Conservation (phyloP, 2,329 filamentous ascomycete species). For the Tolypocladium endophyticum region DNA sequence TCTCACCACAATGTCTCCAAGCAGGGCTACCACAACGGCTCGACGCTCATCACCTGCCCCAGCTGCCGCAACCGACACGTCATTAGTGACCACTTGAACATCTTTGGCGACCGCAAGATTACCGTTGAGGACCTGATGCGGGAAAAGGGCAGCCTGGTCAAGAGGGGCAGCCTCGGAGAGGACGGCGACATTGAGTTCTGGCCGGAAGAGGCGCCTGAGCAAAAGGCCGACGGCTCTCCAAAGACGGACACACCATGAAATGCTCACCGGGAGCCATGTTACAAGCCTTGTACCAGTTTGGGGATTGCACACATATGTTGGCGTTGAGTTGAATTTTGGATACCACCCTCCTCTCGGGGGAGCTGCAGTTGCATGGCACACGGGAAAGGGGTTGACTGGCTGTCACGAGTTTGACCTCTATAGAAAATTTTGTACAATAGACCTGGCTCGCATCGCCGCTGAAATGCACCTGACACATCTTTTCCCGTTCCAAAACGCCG, state of each 20-base stretch:
- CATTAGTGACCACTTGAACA: slow-evolving; percentile 77
- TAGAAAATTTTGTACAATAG: not conserved
- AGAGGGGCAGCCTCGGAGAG: slow-evolving; percentile 58
- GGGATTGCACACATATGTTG: not conserved
- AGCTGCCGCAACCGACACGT: slow-evolving; percentile 78
- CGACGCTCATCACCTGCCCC: slow-evolving; percentile 81
- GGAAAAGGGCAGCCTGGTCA: slow-evolving; percentile 64
- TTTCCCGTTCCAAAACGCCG: slow-evolving; percentile 13
- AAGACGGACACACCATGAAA: not conserved
- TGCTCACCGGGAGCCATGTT: not conserved
- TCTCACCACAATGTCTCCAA: slow-evolving; percentile 84
- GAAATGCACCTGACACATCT: not conserved
- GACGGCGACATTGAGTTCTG: slow-evolving; percentile 91
- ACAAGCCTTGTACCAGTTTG: not conserved
- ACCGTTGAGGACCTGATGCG: slow-evolving; percentile 70
- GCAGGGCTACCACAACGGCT: slow-evolving; percentile 88
- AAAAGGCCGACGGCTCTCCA: not conserved
- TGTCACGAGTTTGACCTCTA: not conserved
- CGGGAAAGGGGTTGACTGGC: not conserved
- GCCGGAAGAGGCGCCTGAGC: slow-evolving; percentile 50
- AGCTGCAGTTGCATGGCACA: not conserved
- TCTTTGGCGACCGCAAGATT: slow-evolving; percentile 60
- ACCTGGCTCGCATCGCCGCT: not conserved
- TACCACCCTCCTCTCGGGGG: not conserved
- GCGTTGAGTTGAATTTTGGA: not conserved